A percentile compares a stretch with the other conserved stretches of the same genome.
These are phyloP conservation scores for Flueggea neowawraea DNA, from an alignment of 441 rosid species.

Conservation along the genomic window DNA sequence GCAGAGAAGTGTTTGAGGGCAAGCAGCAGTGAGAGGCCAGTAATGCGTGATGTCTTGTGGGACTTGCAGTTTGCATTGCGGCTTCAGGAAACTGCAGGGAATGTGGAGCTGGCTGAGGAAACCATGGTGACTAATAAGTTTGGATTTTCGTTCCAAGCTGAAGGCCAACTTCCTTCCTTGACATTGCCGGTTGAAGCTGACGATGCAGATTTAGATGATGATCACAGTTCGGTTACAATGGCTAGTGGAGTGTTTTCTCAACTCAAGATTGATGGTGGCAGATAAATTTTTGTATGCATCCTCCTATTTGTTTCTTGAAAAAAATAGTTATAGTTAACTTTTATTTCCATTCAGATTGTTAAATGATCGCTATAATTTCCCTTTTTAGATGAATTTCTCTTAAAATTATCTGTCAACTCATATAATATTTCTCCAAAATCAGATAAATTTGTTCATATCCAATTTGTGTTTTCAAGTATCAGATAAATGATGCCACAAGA, in stretches of 20 bases:
- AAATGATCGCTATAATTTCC: too few species aligned
- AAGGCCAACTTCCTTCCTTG: slow-evolving; percentile 24
- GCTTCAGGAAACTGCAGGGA: slow-evolving; percentile 29
- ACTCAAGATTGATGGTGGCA: slow-evolving; percentile 18
- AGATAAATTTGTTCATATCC: too few species aligned
- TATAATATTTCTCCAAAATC: too few species aligned
- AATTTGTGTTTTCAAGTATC: too few species aligned
- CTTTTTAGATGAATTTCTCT: too few species aligned
- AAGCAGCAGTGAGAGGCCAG: slow-evolving; percentile 31
- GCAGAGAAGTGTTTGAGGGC: slow-evolving; percentile 46
- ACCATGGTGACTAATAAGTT: slow-evolving; percentile 21
- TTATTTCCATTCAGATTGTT: too few species aligned
- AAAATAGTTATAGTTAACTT: too few species aligned
- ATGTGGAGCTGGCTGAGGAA: slow-evolving; percentile 20
- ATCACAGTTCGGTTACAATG: too few species aligned
- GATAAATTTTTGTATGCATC: slow-evolving; percentile 4
- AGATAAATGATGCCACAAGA: too few species aligned
- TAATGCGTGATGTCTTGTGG: slow-evolving; percentile 46
- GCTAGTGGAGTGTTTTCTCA: slow-evolving; percentile 28
- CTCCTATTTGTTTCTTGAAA: too few species aligned
- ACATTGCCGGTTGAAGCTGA: slow-evolving; percentile 1
- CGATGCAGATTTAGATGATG: too few species aligned
- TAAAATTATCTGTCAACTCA: too few species aligned
- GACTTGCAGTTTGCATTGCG: slow-evolving; percentile 49
- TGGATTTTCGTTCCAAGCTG: slow-evolving; percentile 3